Evolutionary conservation across 73 alveolate species (phyloP).

Genomic region (Paramecium sonneborni): DNA sequence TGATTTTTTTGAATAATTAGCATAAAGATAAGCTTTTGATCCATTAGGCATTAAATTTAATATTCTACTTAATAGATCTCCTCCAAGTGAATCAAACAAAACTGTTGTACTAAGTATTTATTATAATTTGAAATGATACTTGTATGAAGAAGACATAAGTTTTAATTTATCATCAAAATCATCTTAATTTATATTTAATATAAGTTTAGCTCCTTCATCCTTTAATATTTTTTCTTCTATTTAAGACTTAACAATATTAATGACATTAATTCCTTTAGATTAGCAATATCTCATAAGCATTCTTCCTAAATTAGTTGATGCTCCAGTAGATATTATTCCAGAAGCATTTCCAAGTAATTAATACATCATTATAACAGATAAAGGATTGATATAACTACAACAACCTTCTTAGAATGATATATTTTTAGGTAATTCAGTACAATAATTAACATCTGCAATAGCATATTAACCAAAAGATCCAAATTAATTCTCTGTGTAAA

Average conservation of each 20-base stretch:
- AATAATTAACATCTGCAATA: background rate
- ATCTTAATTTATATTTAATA: background rate
- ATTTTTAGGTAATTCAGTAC: background rate
- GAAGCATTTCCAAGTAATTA: background rate
- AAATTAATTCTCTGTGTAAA: background rate
- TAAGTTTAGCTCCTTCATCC: background rate
- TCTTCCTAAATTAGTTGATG: background rate
- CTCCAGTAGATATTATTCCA: background rate
- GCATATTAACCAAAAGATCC: background rate
- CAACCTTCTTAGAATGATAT: background rate
- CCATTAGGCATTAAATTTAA: conserved; percentile 27
- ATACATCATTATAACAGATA: background rate
- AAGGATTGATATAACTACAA: background rate
- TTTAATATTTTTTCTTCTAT: background rate
- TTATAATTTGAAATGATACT: background rate
- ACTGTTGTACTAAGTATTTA: background rate
- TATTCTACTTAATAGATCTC: background rate
- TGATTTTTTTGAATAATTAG: background rate
- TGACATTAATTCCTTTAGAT: background rate
- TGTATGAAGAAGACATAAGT: background rate
- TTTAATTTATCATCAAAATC: background rate
- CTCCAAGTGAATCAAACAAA: conserved; percentile 33
- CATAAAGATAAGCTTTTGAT: conserved; percentile 8
- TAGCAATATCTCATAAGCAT: background rate
- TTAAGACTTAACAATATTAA: background rate